Evolutionary conservation across 2,329 filamentous ascomycete genomes (phyloP).

Genomic region (Ophiostoma montium): DNA sequence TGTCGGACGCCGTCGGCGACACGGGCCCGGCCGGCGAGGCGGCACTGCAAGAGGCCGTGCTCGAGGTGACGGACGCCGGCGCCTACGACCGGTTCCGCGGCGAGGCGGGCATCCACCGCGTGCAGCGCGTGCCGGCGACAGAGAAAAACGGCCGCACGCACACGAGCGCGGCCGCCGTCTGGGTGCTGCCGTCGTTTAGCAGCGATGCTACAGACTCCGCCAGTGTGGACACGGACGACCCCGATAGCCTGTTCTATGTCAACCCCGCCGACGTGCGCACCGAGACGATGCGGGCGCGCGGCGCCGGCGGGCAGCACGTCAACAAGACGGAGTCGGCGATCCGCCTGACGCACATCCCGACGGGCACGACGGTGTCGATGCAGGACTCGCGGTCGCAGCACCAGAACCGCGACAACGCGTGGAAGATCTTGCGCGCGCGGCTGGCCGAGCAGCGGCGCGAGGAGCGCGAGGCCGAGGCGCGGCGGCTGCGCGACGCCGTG

Average conservation of each 20-base stretch:
- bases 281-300: conserved; percentile 84
- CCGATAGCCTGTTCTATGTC: conserved; percentile 82
- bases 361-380: conserved; percentile 75
- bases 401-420: conserved; percentile 76
- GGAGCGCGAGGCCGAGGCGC: conserved; percentile 67
- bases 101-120: conserved; percentile 88
- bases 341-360: conserved; percentile 79
- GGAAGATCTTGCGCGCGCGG: conserved; percentile 69
- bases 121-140: conserved; percentile 84
- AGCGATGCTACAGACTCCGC: conserved; percentile 16
- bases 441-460: conserved; percentile 70
- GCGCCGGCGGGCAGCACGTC: conserved; percentile 92
- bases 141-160: conserved; percentile 86
- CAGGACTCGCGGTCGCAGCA: conserved; percentile 87
- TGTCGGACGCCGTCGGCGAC: conserved; percentile 48
- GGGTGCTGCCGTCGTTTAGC: conserved; percentile 74
- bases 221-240: conserved; percentile 55
- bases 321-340: conserved; percentile 97
- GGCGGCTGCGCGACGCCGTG: conserved; percentile 60
- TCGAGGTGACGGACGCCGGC: conserved; percentile 64
- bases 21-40: conserved; percentile 43
- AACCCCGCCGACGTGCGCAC: conserved; percentile 66
- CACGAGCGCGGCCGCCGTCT: conserved; percentile 81
- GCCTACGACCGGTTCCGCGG: conserved; percentile 71
- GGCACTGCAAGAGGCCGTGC: conserved; percentile 71